phyloP scores from a whole-genome alignment of 371 early-diverging fungal genomes.

The Rhizopus stolonifer region DNA sequence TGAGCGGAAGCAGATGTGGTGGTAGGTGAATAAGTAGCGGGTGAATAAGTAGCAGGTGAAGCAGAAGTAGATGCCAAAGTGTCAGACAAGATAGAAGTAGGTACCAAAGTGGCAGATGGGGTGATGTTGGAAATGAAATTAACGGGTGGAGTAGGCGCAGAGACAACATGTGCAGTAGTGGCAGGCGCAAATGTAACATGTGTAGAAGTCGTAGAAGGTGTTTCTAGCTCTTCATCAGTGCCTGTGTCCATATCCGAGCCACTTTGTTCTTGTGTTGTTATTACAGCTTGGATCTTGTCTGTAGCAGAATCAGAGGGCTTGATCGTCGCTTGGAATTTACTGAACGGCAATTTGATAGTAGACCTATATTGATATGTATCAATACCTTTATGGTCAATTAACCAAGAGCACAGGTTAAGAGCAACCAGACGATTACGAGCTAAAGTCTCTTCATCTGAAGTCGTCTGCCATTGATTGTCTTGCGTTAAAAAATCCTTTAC shows the following conservation, averaged over 20 bases:
- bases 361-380: conserved; percentile 15
- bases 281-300: background rate
- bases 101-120: too few species aligned
- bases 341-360: conserved; percentile 1
- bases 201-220: too few species aligned
- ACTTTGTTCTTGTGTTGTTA: background rate
- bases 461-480: conserved; percentile 11
- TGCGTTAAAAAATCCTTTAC: background rate
- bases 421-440: background rate
- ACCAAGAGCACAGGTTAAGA: conserved; percentile 2
- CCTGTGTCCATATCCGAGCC: conserved; percentile 13
- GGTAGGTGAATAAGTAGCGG: too few species aligned
- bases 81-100: too few species aligned
- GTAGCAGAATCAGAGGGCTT: background rate
- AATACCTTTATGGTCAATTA: background rate
- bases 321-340: background rate
- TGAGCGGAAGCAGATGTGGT: too few species aligned
- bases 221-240: conserved; percentile 1
- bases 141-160: too few species aligned
- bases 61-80: too few species aligned
- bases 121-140: too few species aligned
- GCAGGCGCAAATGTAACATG: too few species aligned
- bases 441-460: background rate
- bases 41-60: too few species aligned
- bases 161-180: too few species aligned